Percentiles rank a stretch among this genome's conserved stretches.
Evolutionary conservation across 2,329 filamentous ascomycete species (phyloP).

Genomic region (Diaporthe eres): DNA sequence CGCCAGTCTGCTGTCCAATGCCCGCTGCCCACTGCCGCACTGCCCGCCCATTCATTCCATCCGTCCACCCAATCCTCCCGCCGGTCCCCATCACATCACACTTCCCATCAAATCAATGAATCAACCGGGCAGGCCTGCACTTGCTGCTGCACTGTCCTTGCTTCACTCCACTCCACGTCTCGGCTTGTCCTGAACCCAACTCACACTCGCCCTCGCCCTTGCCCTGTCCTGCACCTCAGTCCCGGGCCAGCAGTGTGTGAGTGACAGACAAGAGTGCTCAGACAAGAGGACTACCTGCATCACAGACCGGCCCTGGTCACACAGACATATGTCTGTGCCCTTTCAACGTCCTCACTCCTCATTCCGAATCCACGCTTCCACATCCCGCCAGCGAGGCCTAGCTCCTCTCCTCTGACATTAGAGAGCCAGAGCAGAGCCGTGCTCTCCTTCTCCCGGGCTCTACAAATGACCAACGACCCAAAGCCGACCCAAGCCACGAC

Average conservation of each 20-base stretch:
- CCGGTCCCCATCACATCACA: slow-evolving; percentile 9
- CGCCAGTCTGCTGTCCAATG: slow-evolving; percentile 1
- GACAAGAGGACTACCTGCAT: slow-evolving; percentile 8
- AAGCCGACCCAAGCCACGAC: slow-evolving; percentile 12
- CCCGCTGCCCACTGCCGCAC: neutral
- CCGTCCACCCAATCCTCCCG: slow-evolving; percentile 9
- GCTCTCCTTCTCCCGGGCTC: slow-evolving; percentile 8
- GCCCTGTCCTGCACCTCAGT: slow-evolving; percentile 13
- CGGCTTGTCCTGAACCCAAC: slow-evolving; percentile 5
- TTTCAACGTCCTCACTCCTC: slow-evolving; percentile 33
- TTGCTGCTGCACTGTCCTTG: slow-evolving; percentile 11
- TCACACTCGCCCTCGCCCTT: neutral
- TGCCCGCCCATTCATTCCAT: slow-evolving; percentile 24
- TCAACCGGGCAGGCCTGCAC: slow-evolving; percentile 29
- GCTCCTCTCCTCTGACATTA: slow-evolving; percentile 1
- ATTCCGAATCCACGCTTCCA: slow-evolving; percentile 6
- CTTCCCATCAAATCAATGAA: slow-evolving; percentile 19
- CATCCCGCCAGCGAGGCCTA: slow-evolving; percentile 25
- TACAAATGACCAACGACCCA: neutral
- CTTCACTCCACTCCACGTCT: slow-evolving; percentile 34
- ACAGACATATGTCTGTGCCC: slow-evolving; percentile 36
- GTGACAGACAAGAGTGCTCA: slow-evolving; percentile 20
- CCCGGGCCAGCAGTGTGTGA: slow-evolving; percentile 8
- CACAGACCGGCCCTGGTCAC: slow-evolving; percentile 32
- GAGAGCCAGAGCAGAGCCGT: slow-evolving; percentile 22